phyloP scores from a whole-genome alignment of 768 basidiomycete genomes.

The Lentinula raphanica region DNA sequence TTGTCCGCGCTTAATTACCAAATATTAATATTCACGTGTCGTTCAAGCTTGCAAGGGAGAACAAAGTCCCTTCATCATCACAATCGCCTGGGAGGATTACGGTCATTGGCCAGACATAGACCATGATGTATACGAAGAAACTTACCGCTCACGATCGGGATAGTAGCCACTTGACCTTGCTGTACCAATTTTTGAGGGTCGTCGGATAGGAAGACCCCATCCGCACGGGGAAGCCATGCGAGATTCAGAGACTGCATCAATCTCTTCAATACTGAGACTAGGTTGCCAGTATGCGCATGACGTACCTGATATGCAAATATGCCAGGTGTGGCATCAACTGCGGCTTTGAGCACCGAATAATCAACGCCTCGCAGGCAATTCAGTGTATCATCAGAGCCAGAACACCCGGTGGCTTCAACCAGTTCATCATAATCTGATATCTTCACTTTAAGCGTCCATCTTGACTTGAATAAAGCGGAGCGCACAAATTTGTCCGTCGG shows the following conservation, averaged over 20 bases:
- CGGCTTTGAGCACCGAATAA: conserved; percentile 33
- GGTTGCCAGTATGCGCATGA: not conserved
- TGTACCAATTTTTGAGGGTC: conserved; percentile 36
- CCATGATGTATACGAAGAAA: not conserved
- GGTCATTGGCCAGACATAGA: not conserved
- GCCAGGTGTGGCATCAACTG: conserved; percentile 37
- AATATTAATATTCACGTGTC: conserved; percentile 33
- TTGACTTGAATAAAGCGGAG: conserved; percentile 3
- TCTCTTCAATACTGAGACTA: not conserved
- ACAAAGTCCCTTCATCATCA: conserved; percentile 58
- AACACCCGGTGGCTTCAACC: conserved; percentile 36
- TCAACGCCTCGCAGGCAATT: conserved; percentile 37
- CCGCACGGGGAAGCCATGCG: conserved; percentile 47
- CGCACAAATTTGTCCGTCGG: conserved; percentile 34
- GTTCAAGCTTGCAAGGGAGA: conserved; percentile 41
- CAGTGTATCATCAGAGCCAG: conserved; percentile 34
- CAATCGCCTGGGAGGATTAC: conserved; percentile 34
- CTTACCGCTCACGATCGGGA: conserved; percentile 44
- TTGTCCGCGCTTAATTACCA: not conserved
- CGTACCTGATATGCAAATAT: conserved; percentile 39
- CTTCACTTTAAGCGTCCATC: conserved; percentile 9
- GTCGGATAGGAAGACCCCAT: conserved; percentile 43
- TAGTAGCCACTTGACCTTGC: conserved; percentile 37
- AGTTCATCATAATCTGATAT: conserved; percentile 36
- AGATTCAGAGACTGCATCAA: conserved; percentile 30